A percentile compares a stretch with the other conserved stretches of the same genome.
phyloP scores from a whole-genome alignment of 495 filamentous ascomycete genomes.

The Podospora australis region DNA sequence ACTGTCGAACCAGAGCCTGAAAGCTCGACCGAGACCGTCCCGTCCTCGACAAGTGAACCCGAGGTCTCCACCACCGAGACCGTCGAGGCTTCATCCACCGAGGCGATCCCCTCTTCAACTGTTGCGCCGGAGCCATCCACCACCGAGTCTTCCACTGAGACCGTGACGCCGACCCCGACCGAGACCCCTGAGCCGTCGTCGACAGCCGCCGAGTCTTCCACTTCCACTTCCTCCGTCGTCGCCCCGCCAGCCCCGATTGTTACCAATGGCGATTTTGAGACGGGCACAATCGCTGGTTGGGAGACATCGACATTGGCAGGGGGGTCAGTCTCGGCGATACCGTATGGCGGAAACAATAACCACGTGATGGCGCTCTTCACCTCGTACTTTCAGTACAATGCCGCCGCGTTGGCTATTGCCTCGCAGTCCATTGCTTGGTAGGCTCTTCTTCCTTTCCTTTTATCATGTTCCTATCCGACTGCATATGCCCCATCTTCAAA shows the following conservation, averaged over 20 bases:
- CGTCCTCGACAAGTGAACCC: background rate
- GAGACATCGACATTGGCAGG: background rate
- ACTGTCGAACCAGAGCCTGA: background rate
- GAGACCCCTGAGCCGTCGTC: background rate
- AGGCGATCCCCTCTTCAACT: background rate
- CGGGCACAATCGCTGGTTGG: background rate
- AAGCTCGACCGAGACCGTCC: background rate
- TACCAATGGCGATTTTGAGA: background rate
- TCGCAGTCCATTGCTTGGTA: background rate
- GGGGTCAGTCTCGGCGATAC: background rate
- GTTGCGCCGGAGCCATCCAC: background rate
- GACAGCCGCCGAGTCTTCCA: background rate
- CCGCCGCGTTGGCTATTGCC: background rate
- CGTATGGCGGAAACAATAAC: background rate
- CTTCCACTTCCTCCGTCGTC: background rate
- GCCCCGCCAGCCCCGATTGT: background rate
- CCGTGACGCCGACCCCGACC: background rate
- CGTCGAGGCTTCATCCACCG: background rate
- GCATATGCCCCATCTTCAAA: no score
- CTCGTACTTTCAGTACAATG: background rate
- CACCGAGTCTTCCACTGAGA: background rate
- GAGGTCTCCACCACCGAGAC: background rate
- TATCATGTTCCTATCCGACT: no score
- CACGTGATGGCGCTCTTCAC: background rate
- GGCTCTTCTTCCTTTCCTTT: no score